Evolutionary conservation across 1,139 yeast genomes (phyloP).

Genomic region (Magnusiomyces paraingens): DNA sequence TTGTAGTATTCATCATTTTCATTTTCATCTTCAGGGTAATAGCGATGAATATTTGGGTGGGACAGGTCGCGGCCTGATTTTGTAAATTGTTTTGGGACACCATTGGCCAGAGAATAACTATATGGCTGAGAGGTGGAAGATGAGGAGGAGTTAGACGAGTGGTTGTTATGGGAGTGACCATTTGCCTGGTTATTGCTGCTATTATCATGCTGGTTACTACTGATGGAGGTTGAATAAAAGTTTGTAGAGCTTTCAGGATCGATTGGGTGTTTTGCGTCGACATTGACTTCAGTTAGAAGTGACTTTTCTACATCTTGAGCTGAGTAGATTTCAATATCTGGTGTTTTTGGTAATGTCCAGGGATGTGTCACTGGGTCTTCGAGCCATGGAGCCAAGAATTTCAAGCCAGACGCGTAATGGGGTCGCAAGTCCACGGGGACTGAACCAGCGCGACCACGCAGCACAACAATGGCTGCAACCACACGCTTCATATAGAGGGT

Average conservation of each 20-base stretch:
- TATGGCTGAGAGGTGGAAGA: too few species aligned
- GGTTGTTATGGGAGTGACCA: constrained; percentile 6
- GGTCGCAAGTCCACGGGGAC: constrained; percentile 77
- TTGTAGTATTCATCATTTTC: constrained; percentile 43
- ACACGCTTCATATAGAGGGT: constrained; percentile 47
- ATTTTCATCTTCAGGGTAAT: constrained; percentile 4
- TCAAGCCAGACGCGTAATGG: constrained; percentile 60
- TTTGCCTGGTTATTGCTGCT: background rate
- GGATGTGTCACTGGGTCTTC: constrained; percentile 30
- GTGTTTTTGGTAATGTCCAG: constrained; percentile 81
- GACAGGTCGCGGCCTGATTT: constrained; percentile 1
- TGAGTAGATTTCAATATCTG: constrained; percentile 54
- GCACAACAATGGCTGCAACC: constrained; percentile 76
- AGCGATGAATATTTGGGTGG: constrained; percentile 5
- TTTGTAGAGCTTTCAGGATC: constrained; percentile 1
- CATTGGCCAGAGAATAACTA: background rate
- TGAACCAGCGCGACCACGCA: constrained; percentile 77
- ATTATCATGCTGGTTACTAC: background rate
- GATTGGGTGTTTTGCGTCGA: constrained; percentile 6
- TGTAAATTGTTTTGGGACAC: constrained; percentile 1
- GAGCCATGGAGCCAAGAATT: constrained; percentile 58
- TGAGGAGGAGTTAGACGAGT: too few species aligned
- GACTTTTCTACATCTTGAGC: constrained; percentile 75
- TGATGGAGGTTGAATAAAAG: background rate
- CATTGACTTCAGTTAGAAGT: constrained; percentile 65